Conservation (phyloP, 2,329 filamentous ascomycete species). For the Ciborinia camelliae region DNA sequence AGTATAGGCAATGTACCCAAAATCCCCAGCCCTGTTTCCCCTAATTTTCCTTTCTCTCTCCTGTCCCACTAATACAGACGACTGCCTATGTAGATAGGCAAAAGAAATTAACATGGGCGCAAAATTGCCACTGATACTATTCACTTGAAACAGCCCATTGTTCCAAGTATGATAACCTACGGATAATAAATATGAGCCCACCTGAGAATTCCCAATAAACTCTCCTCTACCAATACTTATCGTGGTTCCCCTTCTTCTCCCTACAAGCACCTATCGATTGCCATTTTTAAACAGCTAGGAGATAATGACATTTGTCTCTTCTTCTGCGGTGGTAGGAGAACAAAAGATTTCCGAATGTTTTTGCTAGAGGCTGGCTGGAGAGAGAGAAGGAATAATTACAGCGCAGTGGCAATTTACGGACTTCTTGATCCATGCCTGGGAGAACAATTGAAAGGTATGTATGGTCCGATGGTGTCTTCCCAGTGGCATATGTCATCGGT, state of each 20-base stretch:
- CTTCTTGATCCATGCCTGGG: background rate
- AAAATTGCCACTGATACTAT: background rate
- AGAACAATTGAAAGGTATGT: too few relatives aligned
- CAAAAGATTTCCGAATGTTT: background rate
- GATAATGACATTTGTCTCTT: too few relatives aligned
- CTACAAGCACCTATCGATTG: background rate
- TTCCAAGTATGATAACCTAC: background rate
- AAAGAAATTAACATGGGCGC: background rate
- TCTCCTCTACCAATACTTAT: background rate
- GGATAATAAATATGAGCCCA: background rate
- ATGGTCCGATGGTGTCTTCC: background rate
- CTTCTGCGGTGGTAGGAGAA: background rate
- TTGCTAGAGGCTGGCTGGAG: background rate
- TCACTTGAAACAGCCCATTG: background rate
- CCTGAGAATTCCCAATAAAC: background rate
- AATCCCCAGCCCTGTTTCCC: background rate
- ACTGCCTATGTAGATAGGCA: background rate
- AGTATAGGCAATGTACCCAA: background rate
- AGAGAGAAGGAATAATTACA: too few relatives aligned
- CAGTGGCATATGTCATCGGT: background rate
- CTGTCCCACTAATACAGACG: background rate
- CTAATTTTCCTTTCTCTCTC: background rate
- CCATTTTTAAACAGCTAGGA: background rate
- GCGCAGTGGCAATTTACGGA: too few relatives aligned
- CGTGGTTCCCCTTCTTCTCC: background rate